These are phyloP conservation scores for Myxozyma kluyveri DNA, from an alignment of 805 yeast genomes.

Conservation along the genomic window DNA sequence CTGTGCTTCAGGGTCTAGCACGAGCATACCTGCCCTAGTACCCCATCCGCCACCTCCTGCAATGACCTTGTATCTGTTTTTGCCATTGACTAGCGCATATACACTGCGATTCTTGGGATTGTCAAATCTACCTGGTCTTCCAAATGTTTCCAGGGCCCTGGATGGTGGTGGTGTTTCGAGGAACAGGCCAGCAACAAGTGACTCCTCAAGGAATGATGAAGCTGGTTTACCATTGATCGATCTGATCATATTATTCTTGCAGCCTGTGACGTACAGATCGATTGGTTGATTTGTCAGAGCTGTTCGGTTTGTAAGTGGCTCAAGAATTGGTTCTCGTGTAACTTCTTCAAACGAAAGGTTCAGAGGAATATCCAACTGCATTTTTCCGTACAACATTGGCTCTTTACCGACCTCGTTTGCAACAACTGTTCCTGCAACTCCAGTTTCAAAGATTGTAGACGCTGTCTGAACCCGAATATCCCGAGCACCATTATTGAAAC, in stretches of 20 bases:
- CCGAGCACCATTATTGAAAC: constrained; percentile 5
- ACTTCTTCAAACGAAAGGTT: constrained; percentile 8
- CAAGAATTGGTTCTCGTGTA: constrained; percentile 11
- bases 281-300: constrained; percentile 15
- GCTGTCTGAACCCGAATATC: constrained; percentile 20
- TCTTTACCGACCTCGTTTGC: constrained; percentile 9
- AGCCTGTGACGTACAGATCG: constrained; percentile 47
- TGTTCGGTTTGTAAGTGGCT: constrained; percentile 7
- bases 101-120: constrained; percentile 18
- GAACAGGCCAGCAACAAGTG: constrained; percentile 25
- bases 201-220: constrained; percentile 50
- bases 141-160: constrained; percentile 8
- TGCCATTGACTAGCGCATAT: constrained; percentile 28
- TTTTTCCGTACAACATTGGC: constrained; percentile 10
- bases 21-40: constrained; percentile 62
- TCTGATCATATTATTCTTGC: constrained; percentile 59
- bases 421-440: constrained; percentile 18
- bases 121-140: constrained; percentile 1
- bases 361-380: constrained; percentile 20
- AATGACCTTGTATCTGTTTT: constrained; percentile 49
- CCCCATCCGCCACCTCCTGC: constrained; percentile 84
- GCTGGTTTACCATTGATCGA: constrained; percentile 56
- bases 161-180: constrained; percentile 25
- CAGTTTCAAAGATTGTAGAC: constrained; percentile 26
- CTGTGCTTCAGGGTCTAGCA: constrained; percentile 57